Percentiles rank a stretch among this genome's conserved stretches.
phyloP scores from a whole-genome alignment of 441 rosid species.

The Theobroma grandiflorum region DNA sequence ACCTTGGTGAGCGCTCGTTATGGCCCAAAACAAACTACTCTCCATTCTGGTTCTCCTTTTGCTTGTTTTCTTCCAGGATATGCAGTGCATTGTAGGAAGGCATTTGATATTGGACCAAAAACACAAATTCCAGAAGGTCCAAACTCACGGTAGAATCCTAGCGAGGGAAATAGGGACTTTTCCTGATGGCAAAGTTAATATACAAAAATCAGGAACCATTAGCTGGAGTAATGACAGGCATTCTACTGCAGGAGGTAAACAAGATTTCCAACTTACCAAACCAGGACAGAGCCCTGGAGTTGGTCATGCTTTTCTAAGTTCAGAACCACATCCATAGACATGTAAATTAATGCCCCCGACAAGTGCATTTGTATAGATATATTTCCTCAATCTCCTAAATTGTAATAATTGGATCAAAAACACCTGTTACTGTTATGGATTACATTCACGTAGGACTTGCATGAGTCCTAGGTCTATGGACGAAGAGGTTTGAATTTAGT shows the following conservation, averaged over 20 bases:
- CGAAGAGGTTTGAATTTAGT: background rate
- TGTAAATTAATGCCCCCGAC: background rate
- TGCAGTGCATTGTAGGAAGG: slow-evolving; percentile 21
- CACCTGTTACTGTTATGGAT: background rate
- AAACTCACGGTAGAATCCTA: background rate
- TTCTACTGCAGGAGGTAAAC: no score
- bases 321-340: no score
- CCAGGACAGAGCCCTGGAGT: no score
- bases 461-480: background rate
- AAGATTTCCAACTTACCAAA: no score
- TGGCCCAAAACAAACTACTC: slow-evolving; percentile 29
- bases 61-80: slow-evolving; percentile 20
- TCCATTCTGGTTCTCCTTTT: slow-evolving; percentile 7
- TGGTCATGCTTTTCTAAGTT: no score
- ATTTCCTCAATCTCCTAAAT: background rate
- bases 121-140: background rate
- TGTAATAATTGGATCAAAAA: background rate
- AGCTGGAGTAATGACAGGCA: no score
- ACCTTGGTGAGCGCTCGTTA: background rate
- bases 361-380: background rate
- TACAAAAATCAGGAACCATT: no score
- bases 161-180: background rate
- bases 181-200: no score
- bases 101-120: slow-evolving; percentile 10
- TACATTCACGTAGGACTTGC: background rate